Evolutionary conservation across 768 basidiomycete species (phyloP), one percentile per base, ranked within the genome.

Genomic region (Termitomyces sp.): DNA sequence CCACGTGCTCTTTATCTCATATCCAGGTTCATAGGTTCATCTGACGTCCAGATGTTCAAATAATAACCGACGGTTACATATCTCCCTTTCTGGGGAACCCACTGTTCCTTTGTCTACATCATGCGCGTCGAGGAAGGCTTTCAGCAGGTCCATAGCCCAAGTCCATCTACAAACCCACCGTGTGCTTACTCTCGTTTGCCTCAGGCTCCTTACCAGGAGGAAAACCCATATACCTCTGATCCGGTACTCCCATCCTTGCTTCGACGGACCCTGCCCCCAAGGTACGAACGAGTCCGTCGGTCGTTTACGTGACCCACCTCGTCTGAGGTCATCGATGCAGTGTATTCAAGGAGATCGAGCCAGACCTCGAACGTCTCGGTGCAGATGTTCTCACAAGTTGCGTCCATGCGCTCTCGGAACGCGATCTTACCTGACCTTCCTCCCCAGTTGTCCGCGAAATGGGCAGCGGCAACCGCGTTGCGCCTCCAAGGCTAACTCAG

Each of bases 91-190:
- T 44, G 26, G 20, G 36, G 51, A 26, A 40, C 38, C 52, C 18
- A 41, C 52, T 48, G 1, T 48, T 38, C 48, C 36, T 49, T n/a
- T 2, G 3, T 38, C 20, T 16, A 23, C 46, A 66, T 44, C 16
- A 88, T 89, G 88, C 81, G 80, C 47, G 71, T 82, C 35, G 85
- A 88, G 68, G 77, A 88, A 50, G 88, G 88, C 36, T 88, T 88
- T 64, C 86, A 88, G 62, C 76, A 74, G 62, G 87, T 84, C 60
- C 41, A 72, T 53, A 20, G 1, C 36, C 26, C 20, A 48, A 20
- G 1, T 36, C 26, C 20, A 46, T 13, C 55, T 54, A 49, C 10
- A 10, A 52, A 30, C 30, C 26, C 18, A 35, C 9, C 3, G 4
- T 43, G 12, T 23, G 3, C 55, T 43, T 28, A 30, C 4, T 16